Base-by-base conservation (phyloP, 768 basidiomycete genomes). In the Boletus sp. region DNA sequence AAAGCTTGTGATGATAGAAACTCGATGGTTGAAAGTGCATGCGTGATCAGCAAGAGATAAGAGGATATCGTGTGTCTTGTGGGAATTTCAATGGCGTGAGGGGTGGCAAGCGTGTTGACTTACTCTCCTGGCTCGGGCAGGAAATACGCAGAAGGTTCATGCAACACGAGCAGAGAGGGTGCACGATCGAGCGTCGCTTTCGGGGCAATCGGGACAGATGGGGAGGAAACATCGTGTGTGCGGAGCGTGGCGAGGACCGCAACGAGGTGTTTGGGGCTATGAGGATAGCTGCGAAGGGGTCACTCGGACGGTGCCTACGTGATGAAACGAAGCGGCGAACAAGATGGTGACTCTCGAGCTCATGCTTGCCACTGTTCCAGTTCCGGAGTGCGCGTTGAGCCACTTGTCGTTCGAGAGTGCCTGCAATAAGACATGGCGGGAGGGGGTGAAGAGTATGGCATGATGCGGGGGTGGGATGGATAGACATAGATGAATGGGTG, bases 401-500 rank as follows among this genome's bases (percentile, higher is more conserved):
- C 70, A 83, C 56, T 76, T 73, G 63, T 90, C 88, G 54, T 80
- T 78, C 49, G 67, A 67, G 24, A 91, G 73, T 20, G 76, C 71
- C 0, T 70, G 54, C 11, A 73, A 64, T 55, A 87, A 71, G 14
- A 64, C 60, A n/a, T 73, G 57, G 46, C 80, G 81, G 9, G 81
- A 83, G 1, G 86, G 80, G 18, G 83, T 75, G 30, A 90, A 62
- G 50, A 89, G 65, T 18, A 90, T 53, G 0, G 76, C 71, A 45
- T 71, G 68, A 17, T 71, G 66, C 33, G 59, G 62, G 11, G 72
- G 65, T 20, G 76, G 68, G 9, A 64, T 53, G 0, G 88, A 87
- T 30, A 89, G 69, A 39, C 81, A 78, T 36, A 91, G 75, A 59
- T 89, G 84, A 47, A 92, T 73, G 4, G 88, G 88, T 6, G 88